Percentiles rank a stretch among this genome's conserved stretches.
Evolutionary conservation across 2,329 filamentous ascomycete species (phyloP).

Genomic region (Colletotrichum shisoi): DNA sequence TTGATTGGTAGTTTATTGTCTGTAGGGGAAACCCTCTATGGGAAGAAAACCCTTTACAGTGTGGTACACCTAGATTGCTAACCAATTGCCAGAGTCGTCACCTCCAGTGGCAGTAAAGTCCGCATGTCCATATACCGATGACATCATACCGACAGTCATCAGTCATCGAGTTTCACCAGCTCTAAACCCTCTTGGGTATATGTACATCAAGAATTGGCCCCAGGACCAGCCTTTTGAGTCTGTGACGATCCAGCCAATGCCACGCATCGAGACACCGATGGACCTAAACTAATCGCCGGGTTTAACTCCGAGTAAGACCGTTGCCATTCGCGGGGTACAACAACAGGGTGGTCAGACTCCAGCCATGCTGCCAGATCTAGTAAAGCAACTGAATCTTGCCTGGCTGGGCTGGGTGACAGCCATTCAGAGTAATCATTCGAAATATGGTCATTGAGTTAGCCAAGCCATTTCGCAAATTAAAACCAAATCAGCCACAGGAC

Average conservation of each 20-base stretch:
- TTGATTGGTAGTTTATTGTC: too few species aligned
- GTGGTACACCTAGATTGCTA: too few species aligned
- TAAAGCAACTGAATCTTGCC: not conserved
- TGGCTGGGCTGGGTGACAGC: not conserved
- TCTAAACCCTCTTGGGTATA: constrained; percentile 22
- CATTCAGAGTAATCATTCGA: not conserved
- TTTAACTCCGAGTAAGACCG: constrained; percentile 11
- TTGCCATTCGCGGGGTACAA: not conserved
- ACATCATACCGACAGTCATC: constrained; percentile 18
- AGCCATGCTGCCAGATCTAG: not conserved
- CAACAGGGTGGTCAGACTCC: not conserved
- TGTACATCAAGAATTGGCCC: constrained; percentile 21
- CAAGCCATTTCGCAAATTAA: not conserved
- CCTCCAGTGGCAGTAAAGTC: not conserved
- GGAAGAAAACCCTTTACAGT: too few species aligned
- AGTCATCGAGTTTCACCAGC: not conserved
- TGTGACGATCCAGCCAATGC: constrained; percentile 15
- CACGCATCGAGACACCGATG: constrained; percentile 5
- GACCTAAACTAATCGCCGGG: constrained; percentile 2
- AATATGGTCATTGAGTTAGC: not conserved
- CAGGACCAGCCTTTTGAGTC: constrained; percentile 15
- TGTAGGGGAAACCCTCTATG: too few species aligned
- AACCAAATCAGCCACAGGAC: too few species aligned
- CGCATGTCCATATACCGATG: constrained; percentile 5
- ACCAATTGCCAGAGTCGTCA: too few species aligned